These are phyloP conservation scores for Podochytrium sp. DNA, from an alignment of 192 early-diverging fungal species.

Conservation along the genomic window DNA sequence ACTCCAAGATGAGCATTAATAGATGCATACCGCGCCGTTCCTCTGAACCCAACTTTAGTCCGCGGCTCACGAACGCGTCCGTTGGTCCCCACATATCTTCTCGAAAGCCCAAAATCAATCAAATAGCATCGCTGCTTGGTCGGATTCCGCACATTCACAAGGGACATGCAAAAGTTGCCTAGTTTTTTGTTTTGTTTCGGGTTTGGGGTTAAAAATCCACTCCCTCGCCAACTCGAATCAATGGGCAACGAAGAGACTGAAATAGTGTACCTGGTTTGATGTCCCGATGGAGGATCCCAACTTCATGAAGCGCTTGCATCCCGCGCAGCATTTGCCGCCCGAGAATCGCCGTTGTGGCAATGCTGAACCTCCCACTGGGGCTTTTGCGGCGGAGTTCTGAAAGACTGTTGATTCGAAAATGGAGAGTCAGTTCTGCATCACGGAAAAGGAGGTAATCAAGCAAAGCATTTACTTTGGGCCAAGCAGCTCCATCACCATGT, in stretches of 20 bases:
- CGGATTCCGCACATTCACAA: not conserved
- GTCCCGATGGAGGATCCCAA: conserved; percentile 60
- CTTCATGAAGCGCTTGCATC: conserved; percentile 50
- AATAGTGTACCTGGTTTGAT: conserved; percentile 58
- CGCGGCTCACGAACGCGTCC: conserved; percentile 52
- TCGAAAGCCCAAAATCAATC: conserved; percentile 60
- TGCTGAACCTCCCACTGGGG: conserved; percentile 39
- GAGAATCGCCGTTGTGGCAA: conserved; percentile 46
- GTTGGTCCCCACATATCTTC: conserved; percentile 35
- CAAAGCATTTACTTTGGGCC: conserved; percentile 50
- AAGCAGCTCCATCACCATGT: conserved; percentile 62
- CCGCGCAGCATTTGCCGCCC: conserved; percentile 56
- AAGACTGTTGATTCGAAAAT: conserved; percentile 35
- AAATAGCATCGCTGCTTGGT: conserved; percentile 40
- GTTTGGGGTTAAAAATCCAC: too few relatives aligned
- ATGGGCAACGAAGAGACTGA: not conserved
- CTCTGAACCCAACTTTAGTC: conserved; percentile 57
- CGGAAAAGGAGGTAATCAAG: not conserved
- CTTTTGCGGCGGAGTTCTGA: conserved; percentile 52
- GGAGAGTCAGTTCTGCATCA: not conserved
- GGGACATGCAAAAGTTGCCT: conserved; percentile 41
- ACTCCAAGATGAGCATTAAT: conserved; percentile 48
- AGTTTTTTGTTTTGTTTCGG: too few relatives aligned
- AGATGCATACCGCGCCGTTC: conserved; percentile 62
- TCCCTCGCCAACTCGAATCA: too few relatives aligned